Evolutionary conservation across 768 basidiomycete genomes (phyloP), one percentile per base, ranked within the genome.

Genomic region (Antrodiella citrinella): DNA sequence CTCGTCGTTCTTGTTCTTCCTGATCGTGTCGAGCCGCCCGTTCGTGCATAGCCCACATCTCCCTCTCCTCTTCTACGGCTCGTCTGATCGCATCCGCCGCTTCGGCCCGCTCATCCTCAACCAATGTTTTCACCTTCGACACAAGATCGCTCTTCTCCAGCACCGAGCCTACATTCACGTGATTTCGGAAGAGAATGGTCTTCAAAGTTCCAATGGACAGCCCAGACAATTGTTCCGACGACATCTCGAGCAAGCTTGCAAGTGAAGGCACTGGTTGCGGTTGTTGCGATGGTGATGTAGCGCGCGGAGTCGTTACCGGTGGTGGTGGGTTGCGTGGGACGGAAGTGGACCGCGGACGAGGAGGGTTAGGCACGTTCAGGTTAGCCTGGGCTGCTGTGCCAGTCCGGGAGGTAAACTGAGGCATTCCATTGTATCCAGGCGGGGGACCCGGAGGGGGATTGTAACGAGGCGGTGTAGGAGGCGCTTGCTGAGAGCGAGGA

Each of bases 61-160:
- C 64, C 46, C 46, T 50, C 54, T 53, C 60, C 48, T 57, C 60
- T 56, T 56, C 64, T 54, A 53, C 57, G 44, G 56, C 62, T 19
- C 62, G 54, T 13, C 62, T 54, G 2, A 19, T 35, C 42, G 54
- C 50, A 1, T 47, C 54, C 51, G 57, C 63, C 12, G 64, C 52
- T 52, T 62, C 60, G 4, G 22, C 40, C 44, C 60, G 55, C 54
- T 68, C 66, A 46, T 66, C 81, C 47, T 82, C 82, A 15, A 91
- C 67, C 11, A 91, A 65, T 13, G 65, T 68, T 49, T 69, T 57
- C 21, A 90, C 89, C 59, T 85, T 86, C 40, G 65, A 72, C 12
- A 92, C 87, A n/a, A 92, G 65, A 45, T 92, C 90, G 20, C 73
- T 69, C 70, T 96, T 96, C 70, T 96, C 93, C n/a, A 95, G 69